Conservation (phyloP, 306 rosid species). For the Sindora glabra region DNA sequence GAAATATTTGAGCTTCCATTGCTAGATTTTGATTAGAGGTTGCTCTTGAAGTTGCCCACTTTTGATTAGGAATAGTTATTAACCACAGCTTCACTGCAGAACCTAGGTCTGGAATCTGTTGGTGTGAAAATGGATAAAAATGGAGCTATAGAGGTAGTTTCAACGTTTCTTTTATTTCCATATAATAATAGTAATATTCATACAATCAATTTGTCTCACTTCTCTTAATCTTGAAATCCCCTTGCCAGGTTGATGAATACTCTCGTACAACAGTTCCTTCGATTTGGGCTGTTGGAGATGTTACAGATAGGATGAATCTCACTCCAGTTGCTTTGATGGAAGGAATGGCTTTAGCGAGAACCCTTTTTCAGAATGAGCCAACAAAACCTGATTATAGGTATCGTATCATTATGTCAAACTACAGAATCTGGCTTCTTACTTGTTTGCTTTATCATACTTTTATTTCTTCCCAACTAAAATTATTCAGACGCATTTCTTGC, state of each 20-base stretch:
- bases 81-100: conserved; percentile 46
- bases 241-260: conserved; percentile 78
- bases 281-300: conserved; percentile 98
- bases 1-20: no score
- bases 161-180: conserved; percentile 9
- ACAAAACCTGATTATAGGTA: conserved; percentile 94
- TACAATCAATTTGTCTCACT: not conserved
- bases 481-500: not conserved
- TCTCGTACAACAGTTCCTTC: conserved; percentile 89
- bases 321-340: conserved; percentile 99
- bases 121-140: conserved; percentile 63
- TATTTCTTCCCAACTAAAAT: not conserved
- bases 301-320: conserved; percentile 81
- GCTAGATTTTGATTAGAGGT: not conserved
- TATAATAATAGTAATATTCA: conserved; percentile 1
- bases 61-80: not conserved
- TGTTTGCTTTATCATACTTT: not conserved
- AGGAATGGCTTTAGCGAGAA: conserved; percentile 77
- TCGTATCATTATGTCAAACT: conserved; percentile 16
- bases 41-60: conserved; percentile 1
- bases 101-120: conserved; percentile 82
- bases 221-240: not conserved
- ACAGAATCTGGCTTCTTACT: not conserved
- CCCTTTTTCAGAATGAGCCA: conserved; percentile 70
- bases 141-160: conserved; percentile 87